Base-by-base conservation (phyloP, 1,284 basidiomycete genomes). In the Thecaphora frezii region DNA sequence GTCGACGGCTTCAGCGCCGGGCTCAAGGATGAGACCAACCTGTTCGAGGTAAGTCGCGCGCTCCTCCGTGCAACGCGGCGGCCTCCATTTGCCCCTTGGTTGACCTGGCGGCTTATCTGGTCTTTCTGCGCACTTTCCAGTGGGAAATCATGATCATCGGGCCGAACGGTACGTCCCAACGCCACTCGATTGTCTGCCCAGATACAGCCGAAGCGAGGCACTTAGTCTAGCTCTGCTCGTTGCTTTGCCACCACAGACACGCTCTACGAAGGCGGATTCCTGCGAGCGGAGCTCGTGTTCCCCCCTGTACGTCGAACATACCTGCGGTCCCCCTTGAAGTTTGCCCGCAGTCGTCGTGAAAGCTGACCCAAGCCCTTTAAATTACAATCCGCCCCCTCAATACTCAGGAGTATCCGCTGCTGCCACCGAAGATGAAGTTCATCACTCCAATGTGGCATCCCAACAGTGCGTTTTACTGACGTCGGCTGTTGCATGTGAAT, bases 391-490 rank as follows among this genome's bases (percentile, higher is more conserved):
- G n/a, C n/a, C n/a, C n/a, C n/a, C n/a, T n/a, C n/a, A n/a, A n/a
- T n/a, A n/a, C n/a, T n/a, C 44, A 59, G 56, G 76, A 78, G 79
- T 98, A 89, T 79, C 94, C 94, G 19, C 82, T 97, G 48, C 83
- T 88, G 37, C 94, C 94, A 19, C 94, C 94, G 37, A 94, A 90
- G 86, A 92, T 98, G 91, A 86, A 86, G 52, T 98, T 98, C 79
- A 85, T 89, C 64, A 93, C 93, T 5, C 87, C 87, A 58, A 97
- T 98, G 93, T 97, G 94, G 94, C 94, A 98, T 81, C 94, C 96
- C 14, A 98, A 97, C 81, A 91, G 93, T 94, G 41, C 41, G 66
- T 53, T 9, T 4, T 13, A 3, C 43, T 16, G 40, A 22, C 19
- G 10, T 19, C 14, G 10, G 16, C 21, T 19, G 14, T 42, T 42